A percentile compares a stretch with the other conserved stretches of the same genome.
These are phyloP conservation scores for Herpotrichia juniperi DNA, from an alignment of 2,329 filamentous ascomycete species.

Conservation along the genomic window DNA sequence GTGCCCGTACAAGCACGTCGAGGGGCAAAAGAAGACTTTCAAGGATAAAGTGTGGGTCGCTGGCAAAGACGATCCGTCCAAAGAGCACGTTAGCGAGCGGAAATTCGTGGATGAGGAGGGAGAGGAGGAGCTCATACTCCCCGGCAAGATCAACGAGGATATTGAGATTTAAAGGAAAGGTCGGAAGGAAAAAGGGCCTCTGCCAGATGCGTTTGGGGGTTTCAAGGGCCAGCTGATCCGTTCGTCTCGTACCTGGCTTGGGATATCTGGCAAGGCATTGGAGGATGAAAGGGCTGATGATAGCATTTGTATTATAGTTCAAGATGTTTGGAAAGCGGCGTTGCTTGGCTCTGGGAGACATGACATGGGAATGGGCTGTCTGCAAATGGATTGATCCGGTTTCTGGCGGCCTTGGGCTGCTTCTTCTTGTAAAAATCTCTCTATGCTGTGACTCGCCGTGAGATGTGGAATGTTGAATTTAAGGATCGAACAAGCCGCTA, in stretches of 20 bases:
- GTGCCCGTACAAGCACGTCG: slow-evolving; percentile 88
- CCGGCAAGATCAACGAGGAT: slow-evolving; percentile 46
- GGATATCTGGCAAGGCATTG: slow-evolving; percentile 2
- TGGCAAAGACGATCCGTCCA: slow-evolving; percentile 51
- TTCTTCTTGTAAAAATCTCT: background rate
- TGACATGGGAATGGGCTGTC: slow-evolving; percentile 13
- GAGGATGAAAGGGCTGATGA: background rate
- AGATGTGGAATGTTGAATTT: background rate
- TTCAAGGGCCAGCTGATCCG: no score
- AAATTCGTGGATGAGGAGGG: slow-evolving; percentile 79
- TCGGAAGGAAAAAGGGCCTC: no score
- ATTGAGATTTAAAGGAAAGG: slow-evolving; percentile 1
- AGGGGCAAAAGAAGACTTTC: slow-evolving; percentile 83
- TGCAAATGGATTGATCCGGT: slow-evolving; percentile 11
- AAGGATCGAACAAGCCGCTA: no score
- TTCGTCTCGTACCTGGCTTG: no score
- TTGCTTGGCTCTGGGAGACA: slow-evolving; percentile 15
- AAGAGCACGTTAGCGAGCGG: slow-evolving; percentile 81
- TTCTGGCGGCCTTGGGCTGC: slow-evolving; percentile 23
- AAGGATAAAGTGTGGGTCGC: slow-evolving; percentile 92
- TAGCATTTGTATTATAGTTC: slow-evolving; percentile 25
- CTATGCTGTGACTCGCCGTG: background rate
- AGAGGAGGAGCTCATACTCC: slow-evolving; percentile 75
- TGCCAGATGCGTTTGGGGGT: no score
- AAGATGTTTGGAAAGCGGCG: slow-evolving; percentile 18